phyloP scores from a whole-genome alignment of 1,284 basidiomycete species.

The Trichosporon asahii region DNA sequence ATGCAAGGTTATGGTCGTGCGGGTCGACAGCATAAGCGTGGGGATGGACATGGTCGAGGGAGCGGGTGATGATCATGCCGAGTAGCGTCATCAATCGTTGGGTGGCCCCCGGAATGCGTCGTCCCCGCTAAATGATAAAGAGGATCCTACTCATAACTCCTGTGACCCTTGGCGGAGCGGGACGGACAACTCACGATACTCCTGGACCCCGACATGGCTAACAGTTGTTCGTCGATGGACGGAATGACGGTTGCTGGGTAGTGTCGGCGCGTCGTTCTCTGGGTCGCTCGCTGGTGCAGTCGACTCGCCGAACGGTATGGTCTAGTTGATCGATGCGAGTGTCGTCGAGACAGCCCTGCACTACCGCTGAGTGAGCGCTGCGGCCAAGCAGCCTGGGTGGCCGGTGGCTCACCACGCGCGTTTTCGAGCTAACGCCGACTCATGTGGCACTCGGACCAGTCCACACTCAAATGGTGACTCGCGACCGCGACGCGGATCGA shows the following conservation, averaged over 20 bases:
- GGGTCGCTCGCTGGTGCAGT: not conserved
- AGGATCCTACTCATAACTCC: not conserved
- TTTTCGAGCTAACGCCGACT: slow-evolving; percentile 8
- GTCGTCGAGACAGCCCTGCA: not conserved
- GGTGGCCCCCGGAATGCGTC: not conserved
- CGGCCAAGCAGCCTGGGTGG: not conserved
- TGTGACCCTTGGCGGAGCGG: not conserved
- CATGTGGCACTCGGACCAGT: not conserved
- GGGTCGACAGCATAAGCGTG: not conserved
- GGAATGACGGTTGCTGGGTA: not conserved
- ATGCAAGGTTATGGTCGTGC: too few relatives aligned
- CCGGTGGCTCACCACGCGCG: not conserved
- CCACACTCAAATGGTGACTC: not conserved
- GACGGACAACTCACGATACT: slow-evolving; percentile 31
- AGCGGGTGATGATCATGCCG: not conserved
- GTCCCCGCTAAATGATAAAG: not conserved
- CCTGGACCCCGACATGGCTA: slow-evolving; percentile 28
- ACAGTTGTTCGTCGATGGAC: slow-evolving; percentile 19
- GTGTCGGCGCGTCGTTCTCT: not conserved
- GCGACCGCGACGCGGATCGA: not conserved
- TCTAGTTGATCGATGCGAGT: not conserved
- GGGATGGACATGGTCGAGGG: not conserved
- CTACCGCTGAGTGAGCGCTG: not conserved
- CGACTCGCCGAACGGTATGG: slow-evolving; percentile 7
- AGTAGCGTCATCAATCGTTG: not conserved